Conservation (phyloP, 2,329 filamentous ascomycete species). For the Xylogone sp. region DNA sequence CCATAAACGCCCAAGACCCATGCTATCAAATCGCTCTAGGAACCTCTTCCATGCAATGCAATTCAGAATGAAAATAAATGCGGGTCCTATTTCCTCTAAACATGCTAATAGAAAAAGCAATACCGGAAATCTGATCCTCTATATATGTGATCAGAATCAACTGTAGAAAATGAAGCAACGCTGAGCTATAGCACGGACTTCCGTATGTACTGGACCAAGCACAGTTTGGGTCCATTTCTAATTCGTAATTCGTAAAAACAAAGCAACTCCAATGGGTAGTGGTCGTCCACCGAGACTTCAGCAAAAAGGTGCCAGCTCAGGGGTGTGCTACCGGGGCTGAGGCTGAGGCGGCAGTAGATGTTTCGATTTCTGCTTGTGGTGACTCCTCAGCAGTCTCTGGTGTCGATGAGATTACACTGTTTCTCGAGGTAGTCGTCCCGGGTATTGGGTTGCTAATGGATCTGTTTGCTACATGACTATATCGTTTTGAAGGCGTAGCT, state of each 20-base stretch:
- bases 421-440: background rate
- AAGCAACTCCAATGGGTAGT: background rate
- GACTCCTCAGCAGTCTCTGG: background rate
- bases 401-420: background rate
- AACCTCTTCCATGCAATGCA: background rate
- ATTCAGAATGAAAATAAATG: background rate
- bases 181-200: background rate
- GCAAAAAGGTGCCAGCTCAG: no score
- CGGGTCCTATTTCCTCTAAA: background rate
- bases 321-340: background rate
- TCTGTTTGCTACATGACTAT: background rate
- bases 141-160: background rate
- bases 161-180: no score
- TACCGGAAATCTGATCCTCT: background rate
- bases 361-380: background rate
- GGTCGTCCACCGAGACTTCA: no score
- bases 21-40: background rate
- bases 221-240: background rate
- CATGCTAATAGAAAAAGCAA: background rate
- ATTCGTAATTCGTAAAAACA: conserved; percentile 21
- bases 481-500: background rate
- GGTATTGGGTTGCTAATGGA: background rate
- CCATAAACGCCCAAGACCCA: background rate
- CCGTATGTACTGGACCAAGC: background rate
- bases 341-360: background rate